phyloP scores from a whole-genome alignment of 2,329 filamentous ascomycete genomes.

The Neofusicoccum umdonicola region DNA sequence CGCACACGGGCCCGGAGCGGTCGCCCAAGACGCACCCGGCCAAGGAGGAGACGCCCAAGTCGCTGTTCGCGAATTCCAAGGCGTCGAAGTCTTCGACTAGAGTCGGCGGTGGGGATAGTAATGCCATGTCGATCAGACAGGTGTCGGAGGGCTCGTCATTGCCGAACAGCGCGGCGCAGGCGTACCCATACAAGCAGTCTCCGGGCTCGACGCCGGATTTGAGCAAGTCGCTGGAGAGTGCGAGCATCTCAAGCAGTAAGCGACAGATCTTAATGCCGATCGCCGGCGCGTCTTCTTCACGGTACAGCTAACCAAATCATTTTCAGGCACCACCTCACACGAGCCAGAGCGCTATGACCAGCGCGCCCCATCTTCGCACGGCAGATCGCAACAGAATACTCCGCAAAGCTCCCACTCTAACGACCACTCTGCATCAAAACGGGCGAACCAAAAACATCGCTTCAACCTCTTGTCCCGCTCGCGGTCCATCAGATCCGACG shows the following conservation, averaged over 20 bases:
- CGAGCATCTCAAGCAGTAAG: slow-evolving; percentile 18
- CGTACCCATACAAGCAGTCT: slow-evolving; percentile 43
- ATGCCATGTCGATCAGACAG: slow-evolving; percentile 28
- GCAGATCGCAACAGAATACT: slow-evolving; percentile 11
- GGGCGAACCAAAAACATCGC: slow-evolving; percentile 13
- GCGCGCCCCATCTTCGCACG: slow-evolving; percentile 14
- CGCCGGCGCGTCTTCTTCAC: neutral
- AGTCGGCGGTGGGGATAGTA: slow-evolving; percentile 20
- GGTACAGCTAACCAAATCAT: neutral
- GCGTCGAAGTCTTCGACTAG: slow-evolving; percentile 48
- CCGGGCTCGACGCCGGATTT: slow-evolving; percentile 51
- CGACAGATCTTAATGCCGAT: slow-evolving; percentile 9
- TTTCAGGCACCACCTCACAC: slow-evolving; percentile 14
- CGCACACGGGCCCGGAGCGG: neutral
- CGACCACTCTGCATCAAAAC: slow-evolving; percentile 1
- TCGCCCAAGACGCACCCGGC: slow-evolving; percentile 29
- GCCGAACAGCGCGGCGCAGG: slow-evolving; percentile 40
- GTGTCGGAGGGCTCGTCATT: slow-evolving; percentile 31
- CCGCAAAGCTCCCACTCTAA: slow-evolving; percentile 6
- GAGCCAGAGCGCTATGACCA: slow-evolving; percentile 17
- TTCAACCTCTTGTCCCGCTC: slow-evolving; percentile 40
- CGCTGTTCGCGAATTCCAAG: slow-evolving; percentile 50
- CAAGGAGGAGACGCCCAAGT: slow-evolving; percentile 37
- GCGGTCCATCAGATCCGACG: slow-evolving; percentile 46
- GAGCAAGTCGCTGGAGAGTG: slow-evolving; percentile 34